A percentile compares a stretch with the other conserved stretches of the same genome.
Evolutionary conservation across 2,329 filamentous ascomycete species (phyloP).

Genomic region (Xylariaceae sp.): DNA sequence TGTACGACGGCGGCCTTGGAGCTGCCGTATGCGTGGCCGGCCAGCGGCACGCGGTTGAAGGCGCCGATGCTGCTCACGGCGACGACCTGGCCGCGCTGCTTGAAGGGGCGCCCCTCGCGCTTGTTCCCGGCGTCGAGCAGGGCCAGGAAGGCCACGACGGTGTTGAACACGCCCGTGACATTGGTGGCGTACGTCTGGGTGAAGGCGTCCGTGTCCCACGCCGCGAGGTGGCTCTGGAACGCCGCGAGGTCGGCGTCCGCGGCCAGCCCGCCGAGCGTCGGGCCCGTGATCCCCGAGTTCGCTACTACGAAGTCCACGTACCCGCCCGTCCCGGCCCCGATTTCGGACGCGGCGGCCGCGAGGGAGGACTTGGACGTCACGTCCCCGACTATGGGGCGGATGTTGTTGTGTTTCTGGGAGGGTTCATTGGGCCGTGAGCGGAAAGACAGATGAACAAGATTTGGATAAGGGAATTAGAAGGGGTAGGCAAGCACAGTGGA

Average conservation of each 20-base stretch:
- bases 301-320: constrained; percentile 64
- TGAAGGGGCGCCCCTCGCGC: constrained; percentile 54
- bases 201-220: constrained; percentile 56
- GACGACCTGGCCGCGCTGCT: constrained; percentile 54
- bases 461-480: constrained; percentile 8
- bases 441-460: neutral
- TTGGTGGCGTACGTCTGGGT: constrained; percentile 64
- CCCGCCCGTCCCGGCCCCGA: constrained; percentile 54
- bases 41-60: constrained; percentile 63
- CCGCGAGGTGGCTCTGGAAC: constrained; percentile 25
- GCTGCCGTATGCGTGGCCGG: constrained; percentile 70
- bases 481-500: no score
- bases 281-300: constrained; percentile 58
- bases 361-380: constrained; percentile 50
- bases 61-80: constrained; percentile 69
- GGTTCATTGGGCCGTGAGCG: constrained; percentile 26
- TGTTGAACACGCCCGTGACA: constrained; percentile 66
- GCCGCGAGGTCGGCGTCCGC: constrained; percentile 27
- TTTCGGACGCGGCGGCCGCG: constrained; percentile 61
- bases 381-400: constrained; percentile 40
- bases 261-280: constrained; percentile 48
- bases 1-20: constrained; percentile 71
- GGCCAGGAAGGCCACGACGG: constrained; percentile 65
- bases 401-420: constrained; percentile 37
- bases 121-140: constrained; percentile 60